Evolutionary conservation across 225 moss, liverwort and hornwort species (phyloP).

Genomic region (Bryoerythrophyllum caledonicum): DNA sequence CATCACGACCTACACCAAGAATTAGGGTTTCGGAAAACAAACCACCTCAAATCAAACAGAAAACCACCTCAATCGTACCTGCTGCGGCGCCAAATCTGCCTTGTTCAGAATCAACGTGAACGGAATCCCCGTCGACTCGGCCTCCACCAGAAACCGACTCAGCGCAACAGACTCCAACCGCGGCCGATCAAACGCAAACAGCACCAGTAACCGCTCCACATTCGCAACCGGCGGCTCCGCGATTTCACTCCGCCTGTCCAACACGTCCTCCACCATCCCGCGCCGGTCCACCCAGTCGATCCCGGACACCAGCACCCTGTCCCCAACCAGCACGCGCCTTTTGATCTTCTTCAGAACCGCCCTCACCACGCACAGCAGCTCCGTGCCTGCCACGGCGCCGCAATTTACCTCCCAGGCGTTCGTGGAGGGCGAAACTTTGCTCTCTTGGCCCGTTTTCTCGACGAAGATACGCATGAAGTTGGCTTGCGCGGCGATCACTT

Average conservation of each 20-base stretch:
- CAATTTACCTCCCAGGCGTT: slow-evolving; percentile 57
- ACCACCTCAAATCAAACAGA: neutral
- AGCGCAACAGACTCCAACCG: slow-evolving; percentile 82
- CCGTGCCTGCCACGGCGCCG: slow-evolving; percentile 51
- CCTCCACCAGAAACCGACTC: slow-evolving; percentile 90
- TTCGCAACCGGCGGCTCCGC: slow-evolving; percentile 93
- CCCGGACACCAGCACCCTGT: slow-evolving; percentile 79
- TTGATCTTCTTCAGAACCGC: slow-evolving; percentile 93
- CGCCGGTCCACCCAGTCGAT: slow-evolving; percentile 88
- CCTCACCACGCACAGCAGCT: slow-evolving; percentile 84
- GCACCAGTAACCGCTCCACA: slow-evolving; percentile 77
- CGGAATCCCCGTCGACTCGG: slow-evolving; percentile 85
- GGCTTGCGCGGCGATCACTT: slow-evolving; percentile 67
- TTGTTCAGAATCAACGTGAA: slow-evolving; percentile 90
- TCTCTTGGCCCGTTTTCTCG: slow-evolving; percentile 42
- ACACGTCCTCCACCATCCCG: slow-evolving; percentile 95
- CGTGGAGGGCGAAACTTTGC: slow-evolving; percentile 2
- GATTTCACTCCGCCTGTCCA: slow-evolving; percentile 75
- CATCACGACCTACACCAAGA: too few relatives aligned
- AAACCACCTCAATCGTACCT: slow-evolving; percentile 36
- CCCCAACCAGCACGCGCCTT: slow-evolving; percentile 87
- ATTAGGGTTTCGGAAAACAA: too few relatives aligned
- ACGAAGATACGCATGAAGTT: slow-evolving; percentile 71
- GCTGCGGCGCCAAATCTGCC: slow-evolving; percentile 63
- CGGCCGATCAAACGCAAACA: slow-evolving; percentile 85